Evolutionary conservation across 495 filamentous ascomycete species (phyloP).

Genomic region (Hyaloscypha bicolor): DNA sequence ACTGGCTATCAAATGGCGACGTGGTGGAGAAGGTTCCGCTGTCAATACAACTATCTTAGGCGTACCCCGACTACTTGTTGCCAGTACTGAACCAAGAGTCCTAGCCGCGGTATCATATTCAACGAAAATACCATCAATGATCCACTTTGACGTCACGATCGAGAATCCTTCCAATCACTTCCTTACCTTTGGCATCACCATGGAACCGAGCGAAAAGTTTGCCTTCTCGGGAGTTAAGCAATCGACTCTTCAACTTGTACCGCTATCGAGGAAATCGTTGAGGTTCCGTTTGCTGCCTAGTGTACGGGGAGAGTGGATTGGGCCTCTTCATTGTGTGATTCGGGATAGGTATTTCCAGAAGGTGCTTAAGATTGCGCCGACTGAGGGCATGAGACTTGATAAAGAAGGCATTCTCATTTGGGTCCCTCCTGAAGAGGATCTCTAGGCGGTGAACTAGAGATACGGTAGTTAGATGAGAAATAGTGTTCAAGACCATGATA

Average conservation of each 20-base stretch:
- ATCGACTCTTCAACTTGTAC: conserved; percentile 73
- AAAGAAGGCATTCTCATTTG: conserved; percentile 74
- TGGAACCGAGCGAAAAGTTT: conserved; percentile 92
- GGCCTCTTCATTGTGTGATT: conserved; percentile 68
- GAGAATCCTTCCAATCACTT: conserved; percentile 96
- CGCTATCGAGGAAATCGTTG: conserved; percentile 70
- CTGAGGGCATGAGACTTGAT: conserved; percentile 71
- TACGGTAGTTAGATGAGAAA: conserved; percentile 12
- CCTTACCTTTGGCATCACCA: conserved; percentile 84
- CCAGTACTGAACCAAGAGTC: conserved; percentile 84
- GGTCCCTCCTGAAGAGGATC: conserved; percentile 52
- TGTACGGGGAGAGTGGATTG: conserved; percentile 67
- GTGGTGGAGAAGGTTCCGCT: conserved; percentile 37
- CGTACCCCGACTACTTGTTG: conserved; percentile 76
- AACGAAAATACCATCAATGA: conserved; percentile 31
- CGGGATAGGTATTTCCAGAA: conserved; percentile 91
- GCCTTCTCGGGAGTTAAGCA: conserved; percentile 90
- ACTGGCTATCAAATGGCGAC: conserved; percentile 77
- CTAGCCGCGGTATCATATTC: conserved; percentile 64
- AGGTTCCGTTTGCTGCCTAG: conserved; percentile 69
- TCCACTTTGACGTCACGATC: conserved; percentile 64
- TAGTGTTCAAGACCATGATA: background rate
- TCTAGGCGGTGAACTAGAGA: conserved; percentile 19
- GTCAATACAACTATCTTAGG: conserved; percentile 63
- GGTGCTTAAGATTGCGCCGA: conserved; percentile 69